Conservation (phyloP, 129 eudicot species). For the Ambrosia trifida region DNA sequence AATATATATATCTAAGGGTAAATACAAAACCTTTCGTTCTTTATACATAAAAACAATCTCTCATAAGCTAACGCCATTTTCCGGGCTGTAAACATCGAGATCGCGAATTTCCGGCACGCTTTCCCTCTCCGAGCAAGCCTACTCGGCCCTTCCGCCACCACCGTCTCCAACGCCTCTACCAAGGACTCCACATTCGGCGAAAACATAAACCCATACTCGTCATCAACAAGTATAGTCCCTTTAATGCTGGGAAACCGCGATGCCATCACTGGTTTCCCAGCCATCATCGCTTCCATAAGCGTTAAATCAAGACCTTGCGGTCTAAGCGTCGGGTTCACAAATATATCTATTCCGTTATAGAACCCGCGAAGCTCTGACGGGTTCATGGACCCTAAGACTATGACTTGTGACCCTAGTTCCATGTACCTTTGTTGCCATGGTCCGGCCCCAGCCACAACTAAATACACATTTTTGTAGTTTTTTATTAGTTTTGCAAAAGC, state of each 20-base stretch:
- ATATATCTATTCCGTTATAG: slow-evolving; percentile 82
- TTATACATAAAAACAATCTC: slow-evolving; percentile 86
- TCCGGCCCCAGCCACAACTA: slow-evolving; percentile 86
- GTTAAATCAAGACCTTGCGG: slow-evolving; percentile 98
- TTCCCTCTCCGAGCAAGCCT: slow-evolving; percentile 72
- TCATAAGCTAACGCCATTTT: slow-evolving; percentile 96
- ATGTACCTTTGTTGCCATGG: slow-evolving; percentile 81
- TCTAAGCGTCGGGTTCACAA: slow-evolving; percentile 85
- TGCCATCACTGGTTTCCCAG: slow-evolving; percentile 89
- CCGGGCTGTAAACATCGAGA: slow-evolving; percentile 79
- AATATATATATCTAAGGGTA: slow-evolving; percentile 45
- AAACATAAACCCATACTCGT: slow-evolving; percentile 84
- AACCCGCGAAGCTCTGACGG: slow-evolving; percentile 68
- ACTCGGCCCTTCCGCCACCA: slow-evolving; percentile 63
- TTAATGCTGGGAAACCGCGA: slow-evolving; percentile 91
- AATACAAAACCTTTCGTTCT: slow-evolving; percentile 64
- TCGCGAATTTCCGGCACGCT: slow-evolving; percentile 68
- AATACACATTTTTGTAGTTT: slow-evolving; percentile 49
- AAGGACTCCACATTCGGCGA: slow-evolving; percentile 79
- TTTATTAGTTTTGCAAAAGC: slow-evolving; percentile 60
- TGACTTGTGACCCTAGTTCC: slow-evolving; percentile 79
- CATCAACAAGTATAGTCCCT: slow-evolving; percentile 73
- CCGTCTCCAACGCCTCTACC: slow-evolving; percentile 61
- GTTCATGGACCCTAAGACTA: slow-evolving; percentile 74
- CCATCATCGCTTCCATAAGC: slow-evolving; percentile 97